Evolutionary conservation across 352 stramenopile species (phyloP).

Genomic region (Globisporangium takayamanum): DNA sequence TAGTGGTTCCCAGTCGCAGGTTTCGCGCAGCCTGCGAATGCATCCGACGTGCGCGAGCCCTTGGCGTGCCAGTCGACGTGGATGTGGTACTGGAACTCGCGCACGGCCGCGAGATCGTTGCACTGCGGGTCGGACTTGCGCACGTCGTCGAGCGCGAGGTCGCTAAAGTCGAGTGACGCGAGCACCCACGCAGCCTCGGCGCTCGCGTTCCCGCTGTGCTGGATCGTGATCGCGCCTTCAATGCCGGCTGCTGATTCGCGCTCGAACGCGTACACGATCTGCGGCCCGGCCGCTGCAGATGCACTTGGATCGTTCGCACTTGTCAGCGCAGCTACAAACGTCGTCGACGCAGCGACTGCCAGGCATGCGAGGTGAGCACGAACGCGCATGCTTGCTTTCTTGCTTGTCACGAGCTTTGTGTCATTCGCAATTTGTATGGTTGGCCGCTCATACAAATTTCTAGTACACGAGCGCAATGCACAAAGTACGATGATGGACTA

Average conservation of each 20-base stretch:
- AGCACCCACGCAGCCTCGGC: conserved; percentile 6
- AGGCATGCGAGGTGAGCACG: no score
- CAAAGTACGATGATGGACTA: no score
- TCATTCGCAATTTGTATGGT: no score
- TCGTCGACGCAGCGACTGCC: no score
- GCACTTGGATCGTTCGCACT: no score
- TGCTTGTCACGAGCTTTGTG: no score
- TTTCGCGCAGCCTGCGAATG: conserved; percentile 25
- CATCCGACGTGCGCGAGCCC: conserved; percentile 17
- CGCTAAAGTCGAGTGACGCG: conserved; percentile 13
- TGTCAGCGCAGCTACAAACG: no score
- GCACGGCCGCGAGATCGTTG: neutral
- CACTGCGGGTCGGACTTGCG: conserved; percentile 15
- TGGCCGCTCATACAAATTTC: no score
- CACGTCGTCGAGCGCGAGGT: conserved; percentile 5
- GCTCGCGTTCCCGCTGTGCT: conserved; percentile 1
- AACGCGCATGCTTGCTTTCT: no score
- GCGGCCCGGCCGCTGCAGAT: neutral
- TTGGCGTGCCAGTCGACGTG: conserved; percentile 28
- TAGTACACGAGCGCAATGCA: no score
- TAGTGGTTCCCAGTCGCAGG: conserved; percentile 34
- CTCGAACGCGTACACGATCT: conserved; percentile 17
- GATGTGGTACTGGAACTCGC: conserved; percentile 32
- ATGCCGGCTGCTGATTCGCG: conserved; percentile 5
- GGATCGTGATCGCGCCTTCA: conserved; percentile 12